These are phyloP conservation scores for Euphorbia lathyris DNA, from an alignment of 345 rosid genomes.

Conservation along the genomic window DNA sequence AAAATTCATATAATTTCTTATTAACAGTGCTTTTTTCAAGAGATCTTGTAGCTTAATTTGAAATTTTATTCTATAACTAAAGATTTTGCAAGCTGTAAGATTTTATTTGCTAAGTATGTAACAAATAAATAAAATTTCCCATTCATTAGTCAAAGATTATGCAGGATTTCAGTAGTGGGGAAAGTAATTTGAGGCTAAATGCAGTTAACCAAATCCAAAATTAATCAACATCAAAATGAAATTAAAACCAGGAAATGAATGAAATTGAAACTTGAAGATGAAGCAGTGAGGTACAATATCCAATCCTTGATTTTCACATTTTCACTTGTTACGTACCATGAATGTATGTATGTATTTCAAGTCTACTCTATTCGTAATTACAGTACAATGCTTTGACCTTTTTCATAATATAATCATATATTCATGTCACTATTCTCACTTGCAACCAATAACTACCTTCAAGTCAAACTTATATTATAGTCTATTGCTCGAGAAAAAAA, in stretches of 20 bases:
- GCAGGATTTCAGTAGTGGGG: background rate
- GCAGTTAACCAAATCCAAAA: slow-evolving; percentile 1
- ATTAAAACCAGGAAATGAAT: background rate
- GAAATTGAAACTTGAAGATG: background rate
- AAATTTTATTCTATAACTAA: background rate
- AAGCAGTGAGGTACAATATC: background rate
- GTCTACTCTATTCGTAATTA: background rate
- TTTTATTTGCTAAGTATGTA: background rate
- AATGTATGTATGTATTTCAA: background rate
- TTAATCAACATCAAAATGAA: background rate
- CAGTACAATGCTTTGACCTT: too few relatives aligned
- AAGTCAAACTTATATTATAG: too few relatives aligned
- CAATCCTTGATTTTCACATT: slow-evolving; percentile 4
- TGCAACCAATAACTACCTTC: too few relatives aligned
- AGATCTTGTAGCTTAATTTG: background rate
- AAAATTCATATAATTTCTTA: too few relatives aligned
- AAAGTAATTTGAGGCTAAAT: background rate
- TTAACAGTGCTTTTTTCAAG: background rate
- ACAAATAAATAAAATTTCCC: background rate
- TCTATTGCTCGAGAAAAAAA: too few relatives aligned
- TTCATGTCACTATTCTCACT: too few relatives aligned
- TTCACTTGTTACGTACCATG: background rate
- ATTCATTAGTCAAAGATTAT: background rate
- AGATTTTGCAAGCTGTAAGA: background rate
- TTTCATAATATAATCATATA: too few relatives aligned